Percentiles rank a stretch among this genome's conserved stretches.
Conservation (phyloP, 2,329 filamentous ascomycete species). For the Phaeosphaeriaceae sp. region DNA sequence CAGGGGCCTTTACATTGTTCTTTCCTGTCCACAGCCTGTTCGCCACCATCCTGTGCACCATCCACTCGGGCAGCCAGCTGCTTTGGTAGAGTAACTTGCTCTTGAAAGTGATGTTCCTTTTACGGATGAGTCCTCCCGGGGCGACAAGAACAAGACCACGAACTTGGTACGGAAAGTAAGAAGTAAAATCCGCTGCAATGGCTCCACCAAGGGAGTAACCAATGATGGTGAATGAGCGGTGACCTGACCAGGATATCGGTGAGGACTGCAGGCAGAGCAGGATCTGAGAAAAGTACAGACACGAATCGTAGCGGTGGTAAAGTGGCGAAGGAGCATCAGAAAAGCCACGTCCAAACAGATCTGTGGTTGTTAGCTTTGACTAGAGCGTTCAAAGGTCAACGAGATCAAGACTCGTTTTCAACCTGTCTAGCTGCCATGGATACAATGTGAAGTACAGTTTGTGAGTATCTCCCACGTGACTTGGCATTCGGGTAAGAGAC, state of each 20-base stretch:
- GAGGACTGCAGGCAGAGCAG: constrained; percentile 75
- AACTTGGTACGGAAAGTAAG: constrained; percentile 72
- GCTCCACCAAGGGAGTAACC: constrained; percentile 85
- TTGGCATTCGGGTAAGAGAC: background rate
- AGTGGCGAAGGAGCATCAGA: constrained; percentile 68
- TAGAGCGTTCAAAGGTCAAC: no score
- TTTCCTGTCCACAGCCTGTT: constrained; percentile 38
- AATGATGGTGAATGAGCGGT: constrained; percentile 71
- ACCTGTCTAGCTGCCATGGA: no score
- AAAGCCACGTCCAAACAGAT: constrained; percentile 79
- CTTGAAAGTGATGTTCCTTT: constrained; percentile 65
- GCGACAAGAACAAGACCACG: constrained; percentile 77
- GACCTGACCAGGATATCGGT: constrained; percentile 60
- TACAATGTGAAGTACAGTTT: background rate
- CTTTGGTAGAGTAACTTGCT: constrained; percentile 69
- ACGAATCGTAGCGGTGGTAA: constrained; percentile 73
- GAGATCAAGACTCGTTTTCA: no score
- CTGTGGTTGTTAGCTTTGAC: constrained; percentile 45
- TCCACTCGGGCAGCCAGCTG: constrained; percentile 64
- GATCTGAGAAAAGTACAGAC: constrained; percentile 76
- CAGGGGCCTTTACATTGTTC: constrained; percentile 21
- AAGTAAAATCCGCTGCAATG: constrained; percentile 72
- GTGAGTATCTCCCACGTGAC: background rate
- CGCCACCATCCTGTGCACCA: constrained; percentile 58
- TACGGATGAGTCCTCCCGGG: constrained; percentile 77